A percentile compares a stretch with the other conserved stretches of the same genome.
phyloP scores from a whole-genome alignment of 2,329 filamentous ascomycete genomes.

The Diaporthe sp. region DNA sequence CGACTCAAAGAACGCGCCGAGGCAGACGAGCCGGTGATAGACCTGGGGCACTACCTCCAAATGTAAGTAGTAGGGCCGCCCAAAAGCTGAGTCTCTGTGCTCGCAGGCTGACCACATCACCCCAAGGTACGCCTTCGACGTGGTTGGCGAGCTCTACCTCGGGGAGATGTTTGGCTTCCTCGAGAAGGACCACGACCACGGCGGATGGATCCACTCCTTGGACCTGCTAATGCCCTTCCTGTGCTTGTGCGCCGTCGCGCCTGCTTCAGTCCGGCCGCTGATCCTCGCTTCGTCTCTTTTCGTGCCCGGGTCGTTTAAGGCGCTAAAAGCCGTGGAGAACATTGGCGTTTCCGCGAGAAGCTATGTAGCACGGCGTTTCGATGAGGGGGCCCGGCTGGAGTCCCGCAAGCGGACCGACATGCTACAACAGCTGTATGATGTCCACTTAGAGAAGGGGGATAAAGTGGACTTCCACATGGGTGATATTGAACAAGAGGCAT shows the following conservation, averaged over 20 bases:
- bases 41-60: conserved; percentile 19
- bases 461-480: conserved; percentile 40
- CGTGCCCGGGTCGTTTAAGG: conserved; percentile 38
- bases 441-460: conserved; percentile 39
- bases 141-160: conserved; percentile 42
- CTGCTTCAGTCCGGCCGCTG: conserved; percentile 38
- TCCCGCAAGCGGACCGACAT: conserved; percentile 36
- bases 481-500: conserved; percentile 41
- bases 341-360: conserved; percentile 37
- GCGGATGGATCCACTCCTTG: conserved; percentile 40
- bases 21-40: background rate
- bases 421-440: conserved; percentile 40
- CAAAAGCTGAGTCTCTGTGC: background rate
- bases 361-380: conserved; percentile 37
- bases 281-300: conserved; percentile 39
- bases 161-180: conserved; percentile 41
- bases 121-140: conserved; percentile 36
- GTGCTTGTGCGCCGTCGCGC: conserved; percentile 39
- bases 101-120: background rate
- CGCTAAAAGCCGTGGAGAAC: conserved; percentile 38
- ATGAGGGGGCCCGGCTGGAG: conserved; percentile 22
- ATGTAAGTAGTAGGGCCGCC: background rate
- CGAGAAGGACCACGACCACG: conserved; percentile 39
- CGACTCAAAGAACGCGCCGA: conserved; percentile 25
- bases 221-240: conserved; percentile 39